Base-by-base conservation (phyloP, 192 early-diverging fungal genomes). In the Gonapodya sp. region DNA sequence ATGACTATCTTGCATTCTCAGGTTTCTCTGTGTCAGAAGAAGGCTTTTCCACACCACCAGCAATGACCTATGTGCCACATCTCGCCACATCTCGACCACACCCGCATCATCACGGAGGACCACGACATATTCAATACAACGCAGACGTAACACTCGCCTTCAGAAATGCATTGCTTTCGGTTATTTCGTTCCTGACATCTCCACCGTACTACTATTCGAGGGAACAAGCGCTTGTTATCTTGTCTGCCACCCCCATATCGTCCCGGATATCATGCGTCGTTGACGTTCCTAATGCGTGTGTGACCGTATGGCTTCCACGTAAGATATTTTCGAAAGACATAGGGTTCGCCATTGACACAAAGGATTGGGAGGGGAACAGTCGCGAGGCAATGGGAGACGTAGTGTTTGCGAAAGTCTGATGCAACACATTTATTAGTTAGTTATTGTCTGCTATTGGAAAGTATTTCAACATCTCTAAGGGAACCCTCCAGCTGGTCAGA, bases 191-290 rank as follows among this genome's bases (percentile, higher is more conserved):
- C 31, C 31, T 77, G 8, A 77, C 75, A 31, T 16, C 30, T 33
- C 18, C 18, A 33, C 75, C 75, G 31, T 77, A 77, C 34, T 77
- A 31, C 75, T 77, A 77, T 33, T 77, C 75, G 31, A 2, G 34
- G 34, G 18, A 77, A 8, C 75, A 77, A 34, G 75, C 75, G 8
- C 30, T 34, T 8, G 31, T 34, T 14, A 77, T 77, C 75, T 34
- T 77, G 30, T 77, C 75, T 8, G 75, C 75, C 8, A 34, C 30
- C 8, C 75, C 75, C 75, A 77, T 77, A 16, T 32, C 30, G 8
- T 77, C 75, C 31, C 18, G 75, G 75, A 77, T 77, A 18, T 77
- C 75, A 34, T 77, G 75, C 75, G 75, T 77, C 75, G 75, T 77
- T 16, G 75, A 77, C 34, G 34, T 77, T 34, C 75, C 75, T 2